These are phyloP conservation scores for Colletotrichum lini DNA, from an alignment of 2,329 filamentous ascomycete genomes.

Conservation along the genomic window DNA sequence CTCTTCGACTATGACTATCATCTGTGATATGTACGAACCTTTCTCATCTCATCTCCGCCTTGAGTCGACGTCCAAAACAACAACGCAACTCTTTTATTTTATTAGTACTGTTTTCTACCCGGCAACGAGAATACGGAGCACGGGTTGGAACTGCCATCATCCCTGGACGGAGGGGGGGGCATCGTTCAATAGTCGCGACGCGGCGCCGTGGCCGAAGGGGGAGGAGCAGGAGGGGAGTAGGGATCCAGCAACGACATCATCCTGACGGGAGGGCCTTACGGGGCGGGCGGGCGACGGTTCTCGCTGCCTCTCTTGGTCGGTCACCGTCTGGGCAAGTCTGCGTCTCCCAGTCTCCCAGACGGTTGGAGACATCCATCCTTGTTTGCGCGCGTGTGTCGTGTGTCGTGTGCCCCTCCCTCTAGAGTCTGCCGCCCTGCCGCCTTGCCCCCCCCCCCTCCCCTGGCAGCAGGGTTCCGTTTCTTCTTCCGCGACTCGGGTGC, in stretches of 20 bases:
- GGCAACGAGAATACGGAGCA: not conserved
- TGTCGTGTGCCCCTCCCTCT: not conserved
- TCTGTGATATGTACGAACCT: too few species aligned
- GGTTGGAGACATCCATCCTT: not conserved
- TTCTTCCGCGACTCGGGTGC: conserved; percentile 4
- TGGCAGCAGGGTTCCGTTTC: not conserved
- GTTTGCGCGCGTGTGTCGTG: conserved; percentile 1
- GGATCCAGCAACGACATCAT: conserved; percentile 34
- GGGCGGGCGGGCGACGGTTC: not conserved
- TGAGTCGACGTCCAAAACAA: too few species aligned
- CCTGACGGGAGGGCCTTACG: conserved; percentile 35
- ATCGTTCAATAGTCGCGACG: conserved; percentile 4
- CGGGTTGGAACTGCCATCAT: not conserved
- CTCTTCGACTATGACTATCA: too few species aligned
- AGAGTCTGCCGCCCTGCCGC: not conserved
- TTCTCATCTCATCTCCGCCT: too few species aligned
- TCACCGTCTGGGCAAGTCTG: too few species aligned
- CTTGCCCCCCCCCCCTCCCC: not conserved
- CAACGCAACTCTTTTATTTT: too few species aligned
- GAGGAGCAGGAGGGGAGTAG: not conserved
- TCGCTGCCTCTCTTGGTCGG: not conserved
- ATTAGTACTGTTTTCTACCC: not conserved
- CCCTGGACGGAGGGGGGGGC: conserved; percentile 1
- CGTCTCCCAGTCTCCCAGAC: too few species aligned
- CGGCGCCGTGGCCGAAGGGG: not conserved